phyloP scores from a whole-genome alignment of 2,329 filamentous ascomycete species.

The Triangularia setosa region DNA sequence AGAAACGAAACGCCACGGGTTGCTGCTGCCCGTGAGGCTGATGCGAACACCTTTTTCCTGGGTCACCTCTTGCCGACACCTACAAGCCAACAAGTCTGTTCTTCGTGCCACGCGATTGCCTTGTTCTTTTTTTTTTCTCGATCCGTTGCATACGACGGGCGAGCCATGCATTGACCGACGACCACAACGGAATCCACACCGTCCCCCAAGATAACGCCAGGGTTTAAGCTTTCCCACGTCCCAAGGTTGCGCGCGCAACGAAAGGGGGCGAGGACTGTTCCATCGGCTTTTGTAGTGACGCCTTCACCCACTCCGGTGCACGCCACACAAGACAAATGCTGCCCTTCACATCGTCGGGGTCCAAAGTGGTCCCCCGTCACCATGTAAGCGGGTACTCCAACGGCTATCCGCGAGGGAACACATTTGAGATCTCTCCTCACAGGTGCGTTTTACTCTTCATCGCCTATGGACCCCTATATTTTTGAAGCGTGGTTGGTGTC shows the following conservation, averaged over 20 bases:
- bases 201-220: neutral
- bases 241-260: constrained; percentile 7
- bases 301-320: neutral
- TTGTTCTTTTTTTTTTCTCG: neutral
- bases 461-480: constrained; percentile 1
- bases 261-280: constrained; percentile 19
- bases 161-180: constrained; percentile 25
- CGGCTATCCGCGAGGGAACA: constrained; percentile 73
- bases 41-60: constrained; percentile 26
- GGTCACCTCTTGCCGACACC: constrained; percentile 16
- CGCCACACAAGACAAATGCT: constrained; percentile 44
- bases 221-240: neutral
- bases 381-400: constrained; percentile 71
- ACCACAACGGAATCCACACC: constrained; percentile 6
- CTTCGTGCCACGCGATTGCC: neutral
- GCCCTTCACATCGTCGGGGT: constrained; percentile 52
- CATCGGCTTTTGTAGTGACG: constrained; percentile 15
- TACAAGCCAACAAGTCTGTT: constrained; percentile 15
- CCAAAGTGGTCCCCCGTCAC: constrained; percentile 83
- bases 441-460: constrained; percentile 56
- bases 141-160: constrained; percentile 6
- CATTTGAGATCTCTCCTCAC: constrained; percentile 85
- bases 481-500: neutral
- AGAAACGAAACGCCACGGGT: constrained; percentile 22
- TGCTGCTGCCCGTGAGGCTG: constrained; percentile 22